Evolutionary conservation across 441 rosid genomes (phyloP).

Genomic region (Gossypium gossypioides): DNA sequence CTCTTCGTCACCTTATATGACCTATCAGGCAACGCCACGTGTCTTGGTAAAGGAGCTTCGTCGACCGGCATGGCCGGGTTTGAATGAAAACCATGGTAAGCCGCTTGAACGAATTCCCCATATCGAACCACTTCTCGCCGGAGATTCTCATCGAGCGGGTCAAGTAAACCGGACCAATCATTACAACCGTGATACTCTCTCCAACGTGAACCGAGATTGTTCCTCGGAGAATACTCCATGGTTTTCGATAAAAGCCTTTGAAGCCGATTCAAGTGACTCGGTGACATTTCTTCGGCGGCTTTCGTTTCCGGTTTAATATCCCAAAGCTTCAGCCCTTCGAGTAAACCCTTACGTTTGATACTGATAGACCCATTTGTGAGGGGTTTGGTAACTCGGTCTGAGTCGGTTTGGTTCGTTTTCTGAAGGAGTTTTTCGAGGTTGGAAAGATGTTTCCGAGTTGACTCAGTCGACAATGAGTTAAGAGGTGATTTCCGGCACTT

Average conservation of each 20-base stretch:
- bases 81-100: conserved; percentile 59
- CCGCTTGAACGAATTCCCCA: conserved; percentile 59
- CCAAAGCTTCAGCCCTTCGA: conserved; percentile 47
- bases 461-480: conserved; percentile 28
- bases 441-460: conserved; percentile 42
- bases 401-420: conserved; percentile 10
- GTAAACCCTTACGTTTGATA: conserved; percentile 24
- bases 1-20: conserved; percentile 49
- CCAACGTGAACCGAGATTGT: conserved; percentile 51
- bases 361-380: conserved; percentile 19
- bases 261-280: conserved; percentile 51
- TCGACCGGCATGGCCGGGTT: conserved; percentile 35
- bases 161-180: conserved; percentile 59
- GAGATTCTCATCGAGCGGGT: conserved; percentile 60
- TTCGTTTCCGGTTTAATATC: conserved; percentile 65
- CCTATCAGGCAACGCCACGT: conserved; percentile 42
- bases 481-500: conserved; percentile 36
- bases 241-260: conserved; percentile 63
- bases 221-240: conserved; percentile 73
- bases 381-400: conserved; percentile 7
- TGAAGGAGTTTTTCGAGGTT: conserved; percentile 63
- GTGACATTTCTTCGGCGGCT: conserved; percentile 82
- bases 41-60: conserved; percentile 27
- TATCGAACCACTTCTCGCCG: conserved; percentile 60
- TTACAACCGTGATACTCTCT: conserved; percentile 45